Conservation (phyloP, 495 filamentous ascomycete genomes). For the Viridothelium virens region DNA sequence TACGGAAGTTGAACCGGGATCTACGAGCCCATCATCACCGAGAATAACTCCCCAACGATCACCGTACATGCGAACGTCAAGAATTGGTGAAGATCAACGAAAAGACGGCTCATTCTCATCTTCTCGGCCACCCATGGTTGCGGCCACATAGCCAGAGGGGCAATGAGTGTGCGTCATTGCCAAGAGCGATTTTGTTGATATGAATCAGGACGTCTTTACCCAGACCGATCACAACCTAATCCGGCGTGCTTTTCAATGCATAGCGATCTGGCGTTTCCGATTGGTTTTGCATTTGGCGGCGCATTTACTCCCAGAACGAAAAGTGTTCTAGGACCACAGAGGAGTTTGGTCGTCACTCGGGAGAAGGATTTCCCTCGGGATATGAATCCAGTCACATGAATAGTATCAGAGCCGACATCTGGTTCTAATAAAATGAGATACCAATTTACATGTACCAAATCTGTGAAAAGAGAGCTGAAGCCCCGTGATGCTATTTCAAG, state of each 20-base stretch:
- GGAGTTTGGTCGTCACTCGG: background rate
- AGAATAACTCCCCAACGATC: background rate
- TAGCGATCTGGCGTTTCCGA: slow-evolving; percentile 5
- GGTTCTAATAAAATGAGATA: background rate
- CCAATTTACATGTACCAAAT: background rate
- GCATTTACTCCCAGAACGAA: background rate
- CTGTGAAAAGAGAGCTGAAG: background rate
- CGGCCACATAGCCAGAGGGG: background rate
- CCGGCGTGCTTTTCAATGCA: background rate
- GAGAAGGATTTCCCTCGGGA: no score
- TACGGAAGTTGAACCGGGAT: background rate
- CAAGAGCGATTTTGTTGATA: no score
- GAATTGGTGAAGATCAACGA: background rate
- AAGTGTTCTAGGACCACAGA: background rate
- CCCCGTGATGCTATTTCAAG: slow-evolving; percentile 1
- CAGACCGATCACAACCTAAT: background rate
- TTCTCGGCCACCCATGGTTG: background rate
- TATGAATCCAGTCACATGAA: no score
- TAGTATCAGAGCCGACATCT: background rate
- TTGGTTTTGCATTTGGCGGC: background rate
- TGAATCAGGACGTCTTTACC: no score
- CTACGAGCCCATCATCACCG: background rate
- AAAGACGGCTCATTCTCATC: background rate
- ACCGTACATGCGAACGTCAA: slow-evolving; percentile 12
- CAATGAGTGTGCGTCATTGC: no score